These are phyloP conservation scores for Cudoniella acicularis DNA, from an alignment of 495 filamentous ascomycete species.

Conservation along the genomic window DNA sequence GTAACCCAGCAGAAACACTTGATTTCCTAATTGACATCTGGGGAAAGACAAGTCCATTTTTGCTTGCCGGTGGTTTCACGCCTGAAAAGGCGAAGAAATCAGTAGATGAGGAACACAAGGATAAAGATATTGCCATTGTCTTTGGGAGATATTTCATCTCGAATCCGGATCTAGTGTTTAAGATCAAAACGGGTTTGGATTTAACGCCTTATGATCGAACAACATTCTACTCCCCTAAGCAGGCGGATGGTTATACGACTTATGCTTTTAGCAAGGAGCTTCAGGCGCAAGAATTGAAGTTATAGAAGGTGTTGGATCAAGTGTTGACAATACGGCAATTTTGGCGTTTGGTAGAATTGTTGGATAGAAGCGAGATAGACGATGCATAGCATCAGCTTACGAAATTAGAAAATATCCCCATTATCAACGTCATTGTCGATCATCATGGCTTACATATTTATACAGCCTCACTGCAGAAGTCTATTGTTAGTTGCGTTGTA, in stretches of 20 bases:
- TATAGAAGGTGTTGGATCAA: neutral
- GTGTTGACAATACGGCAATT: neutral
- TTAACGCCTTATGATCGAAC: constrained; percentile 53
- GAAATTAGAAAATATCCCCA: neutral
- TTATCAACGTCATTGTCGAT: too few species aligned
- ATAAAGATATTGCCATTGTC: constrained; percentile 47
- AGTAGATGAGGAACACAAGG: constrained; percentile 51
- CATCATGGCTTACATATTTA: too few species aligned
- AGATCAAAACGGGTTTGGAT: constrained; percentile 52
- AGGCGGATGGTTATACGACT: constrained; percentile 59
- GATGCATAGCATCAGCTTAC: too few species aligned
- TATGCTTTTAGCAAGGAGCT: constrained; percentile 60
- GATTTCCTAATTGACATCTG: constrained; percentile 50
- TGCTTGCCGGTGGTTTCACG: constrained; percentile 59
- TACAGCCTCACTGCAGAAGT: too few species aligned
- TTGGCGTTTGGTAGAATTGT: neutral
- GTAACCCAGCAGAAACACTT: constrained; percentile 39
- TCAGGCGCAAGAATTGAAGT: constrained; percentile 1
- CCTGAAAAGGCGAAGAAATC: constrained; percentile 42
- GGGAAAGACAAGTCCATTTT: constrained; percentile 44
- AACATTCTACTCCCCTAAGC: constrained; percentile 53
- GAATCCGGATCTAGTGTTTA: constrained; percentile 68
- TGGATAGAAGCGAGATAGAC: too few species aligned
- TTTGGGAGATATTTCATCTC: constrained; percentile 66
- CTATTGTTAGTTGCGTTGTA: too few species aligned